Conservation (phyloP, 495 filamentous ascomycete genomes). For the Penicillium tannophilum region DNA sequence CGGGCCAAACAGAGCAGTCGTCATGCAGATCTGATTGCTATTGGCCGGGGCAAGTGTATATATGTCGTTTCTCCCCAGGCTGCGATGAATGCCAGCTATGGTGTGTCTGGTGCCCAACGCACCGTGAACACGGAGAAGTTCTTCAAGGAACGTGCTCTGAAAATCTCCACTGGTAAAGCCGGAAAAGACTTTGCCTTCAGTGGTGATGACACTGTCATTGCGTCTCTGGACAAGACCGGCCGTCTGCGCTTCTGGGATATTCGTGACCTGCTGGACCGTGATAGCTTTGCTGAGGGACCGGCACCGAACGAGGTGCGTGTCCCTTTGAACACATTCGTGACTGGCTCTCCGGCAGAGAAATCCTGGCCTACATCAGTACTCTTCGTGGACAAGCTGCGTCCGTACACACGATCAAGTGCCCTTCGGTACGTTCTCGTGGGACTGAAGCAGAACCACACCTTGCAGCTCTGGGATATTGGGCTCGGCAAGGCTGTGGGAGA, state of each 20-base stretch:
- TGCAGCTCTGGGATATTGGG: conserved; percentile 98
- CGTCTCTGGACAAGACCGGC: conserved; percentile 94
- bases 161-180: conserved; percentile 95
- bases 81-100: conserved; percentile 68
- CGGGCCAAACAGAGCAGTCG: conserved; percentile 84
- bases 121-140: conserved; percentile 83
- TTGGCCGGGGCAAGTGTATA: conserved; percentile 93
- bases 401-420: conserved; percentile 82
- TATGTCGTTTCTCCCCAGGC: conserved; percentile 84
- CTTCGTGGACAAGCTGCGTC: conserved; percentile 91
- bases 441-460: conserved; percentile 97
- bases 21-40: conserved; percentile 89
- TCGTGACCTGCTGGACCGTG: conserved; percentile 66
- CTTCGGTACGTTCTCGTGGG: conserved; percentile 94
- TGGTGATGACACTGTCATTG: conserved; percentile 90
- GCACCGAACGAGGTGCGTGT: conserved; percentile 70
- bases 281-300: conserved; percentile 55
- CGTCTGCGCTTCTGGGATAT: conserved; percentile 97
- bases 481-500: conserved; percentile 95
- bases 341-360: conserved; percentile 78
- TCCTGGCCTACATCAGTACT: conserved; percentile 94
- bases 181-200: conserved; percentile 98
- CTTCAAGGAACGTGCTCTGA: conserved; percentile 79
- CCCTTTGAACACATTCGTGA: conserved; percentile 75
- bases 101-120: conserved; percentile 69